Evolutionary conservation across 1,284 basidiomycete genomes (phyloP).

Genomic region (Ustilago loliicola): DNA sequence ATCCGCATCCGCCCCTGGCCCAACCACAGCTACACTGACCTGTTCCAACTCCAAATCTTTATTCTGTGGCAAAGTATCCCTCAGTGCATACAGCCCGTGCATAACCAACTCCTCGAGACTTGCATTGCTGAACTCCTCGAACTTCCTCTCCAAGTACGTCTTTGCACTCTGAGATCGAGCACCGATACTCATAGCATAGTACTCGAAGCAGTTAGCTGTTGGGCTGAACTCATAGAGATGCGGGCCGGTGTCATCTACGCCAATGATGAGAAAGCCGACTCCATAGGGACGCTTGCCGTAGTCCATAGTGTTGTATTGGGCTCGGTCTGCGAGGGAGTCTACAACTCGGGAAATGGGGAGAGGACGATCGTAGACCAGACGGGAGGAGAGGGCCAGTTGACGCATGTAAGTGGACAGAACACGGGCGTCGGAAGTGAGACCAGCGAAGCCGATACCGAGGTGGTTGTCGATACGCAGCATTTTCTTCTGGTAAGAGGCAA

Average conservation of each 20-base stretch:
- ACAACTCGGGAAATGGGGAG: slow-evolving; percentile 94
- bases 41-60: slow-evolving; percentile 68
- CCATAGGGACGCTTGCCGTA: slow-evolving; percentile 98
- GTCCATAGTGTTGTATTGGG: slow-evolving; percentile 98
- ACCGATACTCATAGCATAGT: slow-evolving; percentile 98
- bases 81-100: slow-evolving; percentile 66
- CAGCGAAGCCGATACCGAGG: slow-evolving; percentile 97
- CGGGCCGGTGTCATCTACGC: slow-evolving; percentile 92
- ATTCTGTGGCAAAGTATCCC: slow-evolving; percentile 69
- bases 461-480: slow-evolving; percentile 99
- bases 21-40: slow-evolving; percentile 66
- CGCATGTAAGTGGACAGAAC: slow-evolving; percentile 94
- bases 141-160: slow-evolving; percentile 96
- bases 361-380: slow-evolving; percentile 94
- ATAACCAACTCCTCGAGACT: slow-evolving; percentile 58
- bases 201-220: slow-evolving; percentile 96
- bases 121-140: slow-evolving; percentile 78
- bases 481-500: slow-evolving; percentile 99
- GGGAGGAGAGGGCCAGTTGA: slow-evolving; percentile 94
- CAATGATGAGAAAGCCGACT: slow-evolving; percentile 97
- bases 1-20: slow-evolving; percentile 67
- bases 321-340: slow-evolving; percentile 95
- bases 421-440: slow-evolving; percentile 95
- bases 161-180: slow-evolving; percentile 97
- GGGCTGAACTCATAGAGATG: slow-evolving; percentile 99